Base-by-base conservation (phyloP, 768 basidiomycete genomes). In the Lyophyllum semitale region DNA sequence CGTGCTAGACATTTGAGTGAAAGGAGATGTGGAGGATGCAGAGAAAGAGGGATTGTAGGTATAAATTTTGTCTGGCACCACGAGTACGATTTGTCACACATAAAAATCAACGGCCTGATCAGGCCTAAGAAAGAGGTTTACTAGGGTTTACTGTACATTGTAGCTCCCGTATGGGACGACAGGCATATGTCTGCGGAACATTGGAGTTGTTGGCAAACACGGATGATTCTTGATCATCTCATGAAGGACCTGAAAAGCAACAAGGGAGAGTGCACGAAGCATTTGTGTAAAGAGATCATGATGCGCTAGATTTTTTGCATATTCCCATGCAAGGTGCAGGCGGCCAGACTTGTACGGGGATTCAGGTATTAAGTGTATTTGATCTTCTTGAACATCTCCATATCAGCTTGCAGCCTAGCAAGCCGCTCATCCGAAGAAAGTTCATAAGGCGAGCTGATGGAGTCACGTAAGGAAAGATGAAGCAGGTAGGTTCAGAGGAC, bases 251-350 rank as follows among this genome's bases (percentile, higher is more conserved):
- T 55, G 17, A 41, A 64, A 64, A 22, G 58, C 25, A 44, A 41
- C 30, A 2, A 61, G 61, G 20, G 61, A 54, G 27, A 64, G n/a
- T n/a, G n/a, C 54, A 32, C 38, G 22, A 32, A 62, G 59, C 61
- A 62, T 64, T 4, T 60, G 37, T 44, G n/a, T 7, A 35, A 60
- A 62, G 40, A 46, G 25, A 32, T 35, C 47, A 51, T 63, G 62
- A 45, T 61, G 50, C 13, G 29, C 37, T 18, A 51, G 59, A 48
- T 63, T 38, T 26, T 40, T 4, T 11, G 45, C 35, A 55, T 49
- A 63, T 38, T 59, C 48, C 57, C 62, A 63, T 51, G 62, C 62
- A 32, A 63, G 52, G 40, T 59, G 57, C 17, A 63, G 9, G n/a
- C 59, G 51, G 20, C 62, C 54, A 18, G 37, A 15, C n/a, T 38